Base-by-base conservation (phyloP, 139 green algal species). In the Mychonastes homosphaera region DNA sequence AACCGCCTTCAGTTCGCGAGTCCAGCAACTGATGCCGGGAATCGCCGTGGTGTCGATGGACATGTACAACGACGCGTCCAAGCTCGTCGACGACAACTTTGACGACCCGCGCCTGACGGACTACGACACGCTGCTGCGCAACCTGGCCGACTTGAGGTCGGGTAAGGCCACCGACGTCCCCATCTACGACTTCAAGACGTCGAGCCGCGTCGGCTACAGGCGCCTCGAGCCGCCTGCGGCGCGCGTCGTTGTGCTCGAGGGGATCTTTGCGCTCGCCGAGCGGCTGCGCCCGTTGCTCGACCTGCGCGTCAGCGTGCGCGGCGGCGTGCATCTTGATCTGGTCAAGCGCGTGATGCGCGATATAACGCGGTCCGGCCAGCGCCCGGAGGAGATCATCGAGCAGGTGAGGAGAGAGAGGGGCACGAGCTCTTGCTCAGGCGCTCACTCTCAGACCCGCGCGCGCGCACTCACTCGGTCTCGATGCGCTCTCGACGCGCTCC, bases 321-420 rank as follows among this genome's bases (percentile, higher is more conserved):
- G 91, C n/a, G 91, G 91, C 3, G 89, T 98, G 45, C 91, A 97
- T 74, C 95, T 97, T 70, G 91, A 97, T 73, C 79, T 98, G 58
- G 82, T 98, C 40, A 98, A 98, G 64, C 82, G 91, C 2, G 91
- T 98, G 39, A 78, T 98, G 72, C 70, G 91, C 2, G 91, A 98
- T 77, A 95, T 98, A 63, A 72, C 84, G 50, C 71, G 91, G 15
- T 90, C 74, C 2, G 91, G 85, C 1, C 91, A 95, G 70, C 74
- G 76, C 16, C 84, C 91, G 0, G 85, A 95, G 51, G 84, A 86
- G 34, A 97, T 98, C 72, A 95, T 98, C 44, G 81, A 95, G 62
- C 89, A 96, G 76, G 88, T 88, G 39, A 33, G 12, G n/a, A 27
- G 23, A 23, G 16, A n/a, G 12, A 3, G 6, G 34, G n/a, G n/a